Percentiles rank a stretch among this genome's conserved stretches.
phyloP scores from a whole-genome alignment of 208 protist species.

The Acanthamoeba divionensis region DNA sequence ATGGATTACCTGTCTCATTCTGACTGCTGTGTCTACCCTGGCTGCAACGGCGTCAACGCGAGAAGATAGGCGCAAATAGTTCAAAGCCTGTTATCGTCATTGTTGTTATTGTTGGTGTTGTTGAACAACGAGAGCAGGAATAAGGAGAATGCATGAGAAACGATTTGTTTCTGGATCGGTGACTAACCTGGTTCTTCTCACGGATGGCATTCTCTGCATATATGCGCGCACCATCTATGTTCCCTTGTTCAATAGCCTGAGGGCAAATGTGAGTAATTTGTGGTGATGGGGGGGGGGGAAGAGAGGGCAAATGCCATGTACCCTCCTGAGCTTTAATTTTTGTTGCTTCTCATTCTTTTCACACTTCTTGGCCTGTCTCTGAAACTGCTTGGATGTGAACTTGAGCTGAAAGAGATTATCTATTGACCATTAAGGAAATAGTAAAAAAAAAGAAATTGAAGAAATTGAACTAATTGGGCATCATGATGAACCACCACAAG shows the following conservation, averaged over 20 bases:
- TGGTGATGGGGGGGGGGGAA: background rate
- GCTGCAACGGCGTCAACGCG: slow-evolving; percentile 95
- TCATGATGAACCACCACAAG: too few species aligned
- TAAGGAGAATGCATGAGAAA: too few species aligned
- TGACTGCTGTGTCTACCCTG: slow-evolving; percentile 92
- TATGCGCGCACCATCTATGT: slow-evolving; percentile 96
- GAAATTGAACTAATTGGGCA: too few species aligned
- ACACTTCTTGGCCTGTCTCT: slow-evolving; percentile 84
- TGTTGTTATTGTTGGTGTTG: too few species aligned
- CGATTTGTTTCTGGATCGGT: too few species aligned
- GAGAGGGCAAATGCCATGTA: background rate
- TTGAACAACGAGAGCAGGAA: too few species aligned
- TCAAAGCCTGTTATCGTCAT: slow-evolving; percentile 72
- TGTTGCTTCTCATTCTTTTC: slow-evolving; percentile 92
- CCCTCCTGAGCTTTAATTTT: slow-evolving; percentile 90
- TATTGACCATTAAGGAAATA: background rate
- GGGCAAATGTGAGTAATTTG: background rate
- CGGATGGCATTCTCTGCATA: slow-evolving; percentile 97
- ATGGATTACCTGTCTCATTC: slow-evolving; percentile 74
- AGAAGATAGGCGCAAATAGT: slow-evolving; percentile 92
- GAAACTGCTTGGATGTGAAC: slow-evolving; percentile 93
- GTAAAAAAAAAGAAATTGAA: too few species aligned
- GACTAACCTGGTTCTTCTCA: slow-evolving; percentile 91
- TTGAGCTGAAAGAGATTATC: slow-evolving; percentile 92
- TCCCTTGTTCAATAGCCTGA: slow-evolving; percentile 93